Conservation (phyloP, 345 rosid species). For the Gynandropsis gynandra region DNA sequence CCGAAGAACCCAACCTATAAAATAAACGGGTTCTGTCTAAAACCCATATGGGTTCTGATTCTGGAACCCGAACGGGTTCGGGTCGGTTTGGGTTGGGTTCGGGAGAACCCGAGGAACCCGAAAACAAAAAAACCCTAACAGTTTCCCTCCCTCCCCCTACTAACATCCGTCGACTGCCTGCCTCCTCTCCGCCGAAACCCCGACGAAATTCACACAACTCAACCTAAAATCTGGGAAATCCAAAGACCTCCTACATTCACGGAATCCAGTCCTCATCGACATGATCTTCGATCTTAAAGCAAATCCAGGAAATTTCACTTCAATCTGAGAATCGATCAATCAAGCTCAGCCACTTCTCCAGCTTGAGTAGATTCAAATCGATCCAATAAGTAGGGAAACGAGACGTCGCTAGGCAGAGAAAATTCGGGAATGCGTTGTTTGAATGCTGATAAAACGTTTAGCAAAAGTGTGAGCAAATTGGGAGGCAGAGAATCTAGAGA, state of each 20-base stretch:
- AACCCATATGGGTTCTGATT: too few relatives aligned
- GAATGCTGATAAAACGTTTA: slow-evolving; percentile 3
- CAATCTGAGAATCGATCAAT: slow-evolving; percentile 14
- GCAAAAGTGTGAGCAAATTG: slow-evolving; percentile 22
- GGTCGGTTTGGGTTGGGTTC: too few relatives aligned
- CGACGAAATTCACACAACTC: slow-evolving; percentile 28
- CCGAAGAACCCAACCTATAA: too few relatives aligned
- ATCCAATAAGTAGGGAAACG: slow-evolving; percentile 12
- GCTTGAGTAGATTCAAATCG: slow-evolving; percentile 20
- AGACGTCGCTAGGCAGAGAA: background rate
- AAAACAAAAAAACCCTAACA: too few relatives aligned
- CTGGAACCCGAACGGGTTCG: too few relatives aligned
- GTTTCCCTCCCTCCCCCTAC: too few relatives aligned
- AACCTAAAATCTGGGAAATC: slow-evolving; percentile 5
- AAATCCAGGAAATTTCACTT: slow-evolving; percentile 14
- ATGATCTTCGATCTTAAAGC: slow-evolving; percentile 25
- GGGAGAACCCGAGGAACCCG: too few relatives aligned
- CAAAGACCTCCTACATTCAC: slow-evolving; percentile 17
- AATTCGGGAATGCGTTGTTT: slow-evolving; percentile 10
- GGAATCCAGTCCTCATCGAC: slow-evolving; percentile 5
- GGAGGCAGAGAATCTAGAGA: too few relatives aligned
- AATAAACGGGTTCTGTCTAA: too few relatives aligned
- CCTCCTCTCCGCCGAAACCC: slow-evolving; percentile 28
- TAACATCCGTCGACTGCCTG: too few relatives aligned
- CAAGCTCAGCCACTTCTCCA: slow-evolving; percentile 2